Evolutionary conservation across 2,329 filamentous ascomycete genomes (phyloP).

Genomic region (Colletotrichum cordylinicola): DNA sequence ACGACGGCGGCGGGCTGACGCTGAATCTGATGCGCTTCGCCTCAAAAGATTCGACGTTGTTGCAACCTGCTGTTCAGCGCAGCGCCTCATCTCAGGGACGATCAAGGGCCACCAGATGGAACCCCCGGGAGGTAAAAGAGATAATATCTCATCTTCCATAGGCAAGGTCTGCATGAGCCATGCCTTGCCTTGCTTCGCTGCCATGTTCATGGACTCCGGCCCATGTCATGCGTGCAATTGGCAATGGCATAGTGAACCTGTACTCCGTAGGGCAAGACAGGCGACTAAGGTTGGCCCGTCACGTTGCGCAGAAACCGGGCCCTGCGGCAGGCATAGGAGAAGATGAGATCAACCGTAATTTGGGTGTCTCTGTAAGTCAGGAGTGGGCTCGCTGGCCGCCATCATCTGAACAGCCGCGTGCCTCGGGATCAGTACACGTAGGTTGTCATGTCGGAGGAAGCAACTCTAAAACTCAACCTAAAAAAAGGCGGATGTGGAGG

Average conservation of each 20-base stretch:
- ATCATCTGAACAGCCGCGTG: conserved; percentile 16
- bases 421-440: neutral
- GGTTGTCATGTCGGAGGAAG: conserved; percentile 15
- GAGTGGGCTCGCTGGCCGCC: neutral
- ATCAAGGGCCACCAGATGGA: neutral
- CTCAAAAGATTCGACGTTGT: neutral
- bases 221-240: neutral
- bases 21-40: conserved; percentile 1
- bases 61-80: neutral
- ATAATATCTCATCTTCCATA: neutral
- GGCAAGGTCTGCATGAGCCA: neutral
- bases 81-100: neutral
- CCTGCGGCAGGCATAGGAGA: neutral
- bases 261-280: neutral
- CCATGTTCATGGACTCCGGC: neutral
- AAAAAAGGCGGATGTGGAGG: neutral
- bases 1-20: neutral
- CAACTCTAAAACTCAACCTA: conserved; percentile 6
- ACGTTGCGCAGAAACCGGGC: neutral
- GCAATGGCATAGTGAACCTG: neutral
- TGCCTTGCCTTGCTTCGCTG: neutral
- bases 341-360: conserved; percentile 13
- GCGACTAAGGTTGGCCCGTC: neutral
- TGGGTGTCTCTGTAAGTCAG: neutral
- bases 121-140: neutral